phyloP scores from a whole-genome alignment of 768 basidiomycete genomes.

The Hericium alpestre region DNA sequence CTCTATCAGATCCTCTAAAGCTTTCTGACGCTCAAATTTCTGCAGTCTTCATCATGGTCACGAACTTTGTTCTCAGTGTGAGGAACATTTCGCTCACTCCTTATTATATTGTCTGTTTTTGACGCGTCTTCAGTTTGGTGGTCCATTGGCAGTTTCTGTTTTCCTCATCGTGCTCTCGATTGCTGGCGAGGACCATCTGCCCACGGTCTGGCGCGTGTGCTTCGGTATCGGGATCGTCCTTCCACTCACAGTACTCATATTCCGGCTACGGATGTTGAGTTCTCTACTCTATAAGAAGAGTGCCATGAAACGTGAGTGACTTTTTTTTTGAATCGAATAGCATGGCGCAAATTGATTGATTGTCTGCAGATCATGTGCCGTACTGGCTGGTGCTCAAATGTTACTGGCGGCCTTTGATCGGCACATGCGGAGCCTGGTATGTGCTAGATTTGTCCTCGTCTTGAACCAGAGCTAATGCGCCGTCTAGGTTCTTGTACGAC shows the following conservation, averaged over 20 bases:
- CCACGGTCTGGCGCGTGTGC: slow-evolving; percentile 58
- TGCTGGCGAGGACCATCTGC: slow-evolving; percentile 48
- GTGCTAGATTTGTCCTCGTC: slow-evolving; percentile 7
- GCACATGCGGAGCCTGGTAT: slow-evolving; percentile 66
- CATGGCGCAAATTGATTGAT: neutral
- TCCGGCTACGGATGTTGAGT: slow-evolving; percentile 65
- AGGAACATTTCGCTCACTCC: slow-evolving; percentile 7
- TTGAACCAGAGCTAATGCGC: neutral
- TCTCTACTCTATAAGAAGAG: slow-evolving; percentile 51
- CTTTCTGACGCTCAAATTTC: neutral
- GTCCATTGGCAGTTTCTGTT: slow-evolving; percentile 53
- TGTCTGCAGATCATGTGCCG: slow-evolving; percentile 38
- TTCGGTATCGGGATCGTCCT: slow-evolving; percentile 54
- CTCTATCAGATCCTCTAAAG: neutral
- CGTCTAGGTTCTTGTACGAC: slow-evolving; percentile 56
- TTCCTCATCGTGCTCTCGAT: slow-evolving; percentile 62
- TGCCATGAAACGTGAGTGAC: slow-evolving; percentile 48
- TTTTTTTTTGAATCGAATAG: neutral
- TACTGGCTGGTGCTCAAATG: slow-evolving; percentile 47
- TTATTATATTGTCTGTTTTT: neutral
- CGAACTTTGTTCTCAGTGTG: slow-evolving; percentile 59
- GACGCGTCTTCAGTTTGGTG: slow-evolving; percentile 37
- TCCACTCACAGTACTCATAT: slow-evolving; percentile 59
- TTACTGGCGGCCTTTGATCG: slow-evolving; percentile 62
- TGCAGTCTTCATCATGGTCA: slow-evolving; percentile 67